Base-by-base conservation (phyloP, 2,329 filamentous ascomycete genomes). In the Aulographum hederae region DNA sequence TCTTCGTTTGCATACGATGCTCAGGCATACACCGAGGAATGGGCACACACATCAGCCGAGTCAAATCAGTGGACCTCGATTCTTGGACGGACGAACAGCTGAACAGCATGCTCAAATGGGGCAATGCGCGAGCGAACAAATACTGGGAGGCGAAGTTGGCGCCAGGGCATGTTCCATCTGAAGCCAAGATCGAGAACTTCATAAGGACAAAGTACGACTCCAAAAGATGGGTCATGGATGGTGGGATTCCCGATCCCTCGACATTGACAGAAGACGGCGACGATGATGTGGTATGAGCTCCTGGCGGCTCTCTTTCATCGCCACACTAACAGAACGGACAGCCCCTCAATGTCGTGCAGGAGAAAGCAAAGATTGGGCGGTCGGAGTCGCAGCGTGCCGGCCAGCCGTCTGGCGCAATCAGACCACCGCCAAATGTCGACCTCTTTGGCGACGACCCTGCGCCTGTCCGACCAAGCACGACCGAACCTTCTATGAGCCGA, bases 191-290 rank as follows among this genome's bases (percentile, higher is more conserved):
- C 45, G 89, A 98, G 67, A 98, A 95, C 63, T 98, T 98, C 50
- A 95, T 98, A 46, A 75, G 89, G 42, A 98, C 91, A 34, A 98
- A 98, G 57, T 98, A 98, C 56, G 89, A 98, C 54, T 78, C 89
- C 33, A 95, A 93, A 69, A 69, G 91, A 59, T 98, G 89, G 89
- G 78, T 84, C n/a, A 95, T 95, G 85, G 89, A 98, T 38, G 89
- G 89, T 2, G 74, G 73, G 4, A 86, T 91, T 50, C 91, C 91
- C 4, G 84, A 95, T 50, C 89, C 91, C n/a, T 67, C 80, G 3
- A 80, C 78, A 2, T 58, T 98, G 32, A 82, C 91, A 50, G 72
- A 61, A 11, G 79, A 82, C 12, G 84, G 73, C 33, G 86, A 94
- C 46, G 84, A 93, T 43, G 84, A 95, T 52, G 60, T 73, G 48